Evolutionary conservation across 1,139 yeast genomes (phyloP).

Genomic region (Suhomyces bolitotheri): DNA sequence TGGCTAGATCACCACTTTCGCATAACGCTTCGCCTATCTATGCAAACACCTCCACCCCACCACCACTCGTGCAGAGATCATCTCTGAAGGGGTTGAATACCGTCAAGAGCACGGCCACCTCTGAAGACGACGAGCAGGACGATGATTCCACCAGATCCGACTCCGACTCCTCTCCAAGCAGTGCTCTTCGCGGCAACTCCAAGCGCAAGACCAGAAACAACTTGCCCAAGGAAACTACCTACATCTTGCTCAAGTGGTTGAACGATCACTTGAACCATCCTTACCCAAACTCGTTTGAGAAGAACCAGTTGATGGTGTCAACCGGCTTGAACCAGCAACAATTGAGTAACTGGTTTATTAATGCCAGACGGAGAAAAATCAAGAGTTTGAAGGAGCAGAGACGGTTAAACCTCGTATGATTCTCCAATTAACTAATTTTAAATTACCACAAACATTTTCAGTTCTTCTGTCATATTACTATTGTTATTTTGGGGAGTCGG

Average conservation of each 20-base stretch:
- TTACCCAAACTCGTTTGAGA: slow-evolving; percentile 89
- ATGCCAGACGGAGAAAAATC: slow-evolving; percentile 86
- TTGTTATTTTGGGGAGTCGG: slow-evolving; percentile 6
- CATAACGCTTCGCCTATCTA: slow-evolving; percentile 18
- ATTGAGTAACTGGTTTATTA: slow-evolving; percentile 94
- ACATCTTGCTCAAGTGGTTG: slow-evolving; percentile 79
- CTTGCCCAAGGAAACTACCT: slow-evolving; percentile 86
- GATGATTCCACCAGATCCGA: slow-evolving; percentile 8
- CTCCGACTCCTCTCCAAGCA: slow-evolving; percentile 9
- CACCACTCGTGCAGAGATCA: slow-evolving; percentile 13
- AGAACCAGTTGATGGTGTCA: slow-evolving; percentile 70
- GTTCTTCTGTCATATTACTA: slow-evolving; percentile 6
- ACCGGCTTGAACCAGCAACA: slow-evolving; percentile 93
- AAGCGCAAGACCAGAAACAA: slow-evolving; percentile 64
- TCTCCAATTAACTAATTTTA: too few relatives aligned
- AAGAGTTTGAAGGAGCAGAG: slow-evolving; percentile 47
- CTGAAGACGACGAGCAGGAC: slow-evolving; percentile 12
- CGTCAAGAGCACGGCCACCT: slow-evolving; percentile 5
- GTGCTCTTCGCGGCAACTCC: slow-evolving; percentile 12
- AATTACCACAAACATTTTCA: slow-evolving; percentile 4
- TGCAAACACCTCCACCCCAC: slow-evolving; percentile 16
- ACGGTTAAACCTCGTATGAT: slow-evolving; percentile 23
- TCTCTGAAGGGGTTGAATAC: slow-evolving; percentile 6
- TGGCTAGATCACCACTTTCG: slow-evolving; percentile 16
- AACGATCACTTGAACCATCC: slow-evolving; percentile 86